Base-by-base conservation (phyloP, 352 stramenopile genomes). In the Phytophthora agathidicida region DNA sequence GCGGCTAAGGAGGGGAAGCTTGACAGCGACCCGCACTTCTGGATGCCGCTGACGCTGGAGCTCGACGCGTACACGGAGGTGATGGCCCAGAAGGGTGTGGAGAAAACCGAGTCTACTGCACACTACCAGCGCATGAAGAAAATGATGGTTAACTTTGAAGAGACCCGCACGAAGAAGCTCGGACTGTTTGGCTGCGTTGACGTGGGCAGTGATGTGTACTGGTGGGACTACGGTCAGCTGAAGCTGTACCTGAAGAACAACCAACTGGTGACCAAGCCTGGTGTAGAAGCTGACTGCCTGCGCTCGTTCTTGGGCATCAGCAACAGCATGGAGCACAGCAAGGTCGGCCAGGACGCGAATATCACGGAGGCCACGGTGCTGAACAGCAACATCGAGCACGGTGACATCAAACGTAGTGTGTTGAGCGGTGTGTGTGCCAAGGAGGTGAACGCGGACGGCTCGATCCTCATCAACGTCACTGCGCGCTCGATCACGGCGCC, bases 181-280 rank as follows among this genome's bases (percentile, higher is more conserved):
- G 92, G 89, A 36, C 68, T 99, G 13, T 99, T 99, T 83, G 97
- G 97, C 52, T 97, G 96, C 26, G 95, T 99, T 1, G 93, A 99
- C 68, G 96, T 99, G 20, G 97, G 96, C 50, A 97, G 86, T 54
- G 86, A 97, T 54, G 95, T 98, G 19, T 98, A 97, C 83, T 99
- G 97, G 97, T 99, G 96, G 96, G 97, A 99, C 83, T 99, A 99
- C 75, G 97, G 97, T 35, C 96, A 98, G 73, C 80, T 99, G 33
- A 98, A 98, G 78, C 82, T 99, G n/a, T 99, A 99, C 77, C 87
- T 97, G 37, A 96, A 96, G 64, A 99, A 99, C 82, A 98, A 98
- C 65, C 73, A 89, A 5, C 80, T 98, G n/a, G 79, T 99, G 49
- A 92, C 94, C 37, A 78, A 98, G 64, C 64, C 73, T 0, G 82